These are phyloP conservation scores for Aspergillus thermomutatus DNA, from an alignment of 2,329 filamentous ascomycete genomes.

Conservation along the genomic window DNA sequence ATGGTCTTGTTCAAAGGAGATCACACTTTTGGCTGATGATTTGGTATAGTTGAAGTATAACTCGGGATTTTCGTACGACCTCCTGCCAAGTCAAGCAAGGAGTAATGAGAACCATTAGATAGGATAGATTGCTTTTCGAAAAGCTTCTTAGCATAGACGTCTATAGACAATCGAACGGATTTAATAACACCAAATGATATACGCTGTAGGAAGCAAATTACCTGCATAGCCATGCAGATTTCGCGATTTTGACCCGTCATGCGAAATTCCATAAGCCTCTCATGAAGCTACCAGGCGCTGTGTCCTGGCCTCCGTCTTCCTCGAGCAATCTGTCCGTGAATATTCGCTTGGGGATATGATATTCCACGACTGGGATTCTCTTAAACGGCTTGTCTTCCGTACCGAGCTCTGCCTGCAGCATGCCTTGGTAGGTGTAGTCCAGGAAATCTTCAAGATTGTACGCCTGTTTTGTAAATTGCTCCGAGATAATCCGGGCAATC, in stretches of 20 bases:
- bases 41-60: neutral
- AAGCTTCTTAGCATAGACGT: neutral
- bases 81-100: neutral
- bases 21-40: neutral
- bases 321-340: conserved; percentile 50
- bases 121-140: neutral
- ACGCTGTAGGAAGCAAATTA: conserved; percentile 1
- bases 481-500: conserved; percentile 85
- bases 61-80: neutral
- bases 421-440: conserved; percentile 77
- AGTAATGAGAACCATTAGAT: conserved; percentile 2
- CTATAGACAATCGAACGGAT: neutral
- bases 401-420: conserved; percentile 76
- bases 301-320: conserved; percentile 40
- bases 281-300: conserved; percentile 34
- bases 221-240: conserved; percentile 1
- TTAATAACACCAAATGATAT: neutral
- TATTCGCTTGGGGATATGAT: conserved; percentile 85
- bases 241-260: conserved; percentile 1
- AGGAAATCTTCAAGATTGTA: conserved; percentile 98
- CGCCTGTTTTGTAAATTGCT: conserved; percentile 93
- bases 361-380: conserved; percentile 85
- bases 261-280: conserved; percentile 39
- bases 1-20: neutral
- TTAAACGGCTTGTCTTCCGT: conserved; percentile 68